Conservation (phyloP, 2,329 filamentous ascomycete species). For the Sporothrix euskadiensis region DNA sequence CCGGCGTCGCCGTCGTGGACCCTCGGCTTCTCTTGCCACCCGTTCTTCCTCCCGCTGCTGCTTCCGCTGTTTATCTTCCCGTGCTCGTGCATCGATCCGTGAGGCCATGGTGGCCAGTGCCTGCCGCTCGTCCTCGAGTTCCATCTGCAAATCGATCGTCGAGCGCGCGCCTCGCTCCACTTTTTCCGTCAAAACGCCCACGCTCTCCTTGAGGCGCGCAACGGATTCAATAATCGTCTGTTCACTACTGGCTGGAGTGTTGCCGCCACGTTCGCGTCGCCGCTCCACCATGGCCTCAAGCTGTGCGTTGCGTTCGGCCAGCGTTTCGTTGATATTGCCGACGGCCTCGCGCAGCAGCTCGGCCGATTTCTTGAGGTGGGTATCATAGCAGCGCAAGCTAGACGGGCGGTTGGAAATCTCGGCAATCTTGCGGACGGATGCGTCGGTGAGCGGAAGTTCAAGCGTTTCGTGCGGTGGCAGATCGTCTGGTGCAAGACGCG, state of each 20-base stretch:
- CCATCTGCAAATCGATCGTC: conserved; percentile 52
- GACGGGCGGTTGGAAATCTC: conserved; percentile 48
- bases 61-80: conserved; percentile 30
- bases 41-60: conserved; percentile 6
- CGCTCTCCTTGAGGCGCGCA: conserved; percentile 42
- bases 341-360: conserved; percentile 47
- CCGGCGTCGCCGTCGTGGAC: conserved; percentile 29
- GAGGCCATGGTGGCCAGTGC: conserved; percentile 43
- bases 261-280: conserved; percentile 39
- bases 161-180: conserved; percentile 51
- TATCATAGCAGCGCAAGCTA: conserved; percentile 46
- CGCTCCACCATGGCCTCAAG: conserved; percentile 41
- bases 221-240: conserved; percentile 42
- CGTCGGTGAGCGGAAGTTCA: conserved; percentile 47
- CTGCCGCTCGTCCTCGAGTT: conserved; percentile 51
- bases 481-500: conserved; percentile 35
- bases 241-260: conserved; percentile 33
- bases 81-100: conserved; percentile 36
- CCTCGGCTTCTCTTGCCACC: conserved; percentile 28
- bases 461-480: conserved; percentile 56
- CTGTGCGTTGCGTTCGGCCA: conserved; percentile 40
- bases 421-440: conserved; percentile 44
- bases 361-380: conserved; percentile 49
- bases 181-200: conserved; percentile 46
- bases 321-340: conserved; percentile 52